Conservation (phyloP, 2,329 filamentous ascomycete genomes). For the Aspergillus niger region DNA sequence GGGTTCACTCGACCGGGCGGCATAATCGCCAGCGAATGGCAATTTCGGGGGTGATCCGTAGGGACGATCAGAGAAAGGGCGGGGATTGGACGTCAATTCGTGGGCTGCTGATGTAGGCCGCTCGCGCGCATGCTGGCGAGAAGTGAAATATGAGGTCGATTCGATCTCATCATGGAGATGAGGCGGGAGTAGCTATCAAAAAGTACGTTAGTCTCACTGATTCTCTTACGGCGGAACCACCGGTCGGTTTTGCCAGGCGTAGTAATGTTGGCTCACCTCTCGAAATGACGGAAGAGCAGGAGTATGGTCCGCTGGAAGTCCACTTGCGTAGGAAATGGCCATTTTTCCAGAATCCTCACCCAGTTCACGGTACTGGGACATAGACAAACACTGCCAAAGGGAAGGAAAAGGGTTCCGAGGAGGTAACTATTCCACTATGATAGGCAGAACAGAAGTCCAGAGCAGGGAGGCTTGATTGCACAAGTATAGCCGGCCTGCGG, state of each 20-base stretch:
- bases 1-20: constrained; percentile 19
- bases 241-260: neutral
- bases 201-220: constrained; percentile 12
- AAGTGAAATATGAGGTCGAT: constrained; percentile 37
- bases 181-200: constrained; percentile 39
- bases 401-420: constrained; percentile 1
- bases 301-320: constrained; percentile 34
- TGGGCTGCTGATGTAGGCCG: constrained; percentile 32
- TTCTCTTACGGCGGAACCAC: neutral
- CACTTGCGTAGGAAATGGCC: constrained; percentile 42
- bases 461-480: constrained; percentile 11
- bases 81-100: constrained; percentile 33
- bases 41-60: constrained; percentile 24
- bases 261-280: constrained; percentile 33
- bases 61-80: constrained; percentile 30
- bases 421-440: constrained; percentile 5
- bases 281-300: constrained; percentile 42
- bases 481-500: constrained; percentile 25
- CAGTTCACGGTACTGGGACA: constrained; percentile 37
- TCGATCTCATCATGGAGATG: constrained; percentile 47
- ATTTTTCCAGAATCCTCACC: constrained; percentile 40
- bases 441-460: neutral
- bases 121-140: constrained; percentile 33
- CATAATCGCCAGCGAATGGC: constrained; percentile 30
- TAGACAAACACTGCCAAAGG: constrained; percentile 27